Evolutionary conservation across 2,329 filamentous ascomycete genomes (phyloP).

Genomic region (Nothophaeocryptopus gaeumannii): DNA sequence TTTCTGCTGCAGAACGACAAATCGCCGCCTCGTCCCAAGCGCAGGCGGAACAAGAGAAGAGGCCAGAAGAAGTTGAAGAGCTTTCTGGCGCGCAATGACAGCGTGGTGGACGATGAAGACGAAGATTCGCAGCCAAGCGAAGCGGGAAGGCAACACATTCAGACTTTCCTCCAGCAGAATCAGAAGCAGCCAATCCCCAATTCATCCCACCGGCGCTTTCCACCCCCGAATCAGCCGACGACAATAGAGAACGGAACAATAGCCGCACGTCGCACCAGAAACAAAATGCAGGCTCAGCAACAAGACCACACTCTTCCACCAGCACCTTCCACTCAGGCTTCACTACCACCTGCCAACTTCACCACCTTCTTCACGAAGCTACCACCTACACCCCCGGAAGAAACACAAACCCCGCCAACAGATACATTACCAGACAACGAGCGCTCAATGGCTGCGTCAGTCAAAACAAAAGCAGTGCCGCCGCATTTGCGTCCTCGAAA

Average conservation of each 20-base stretch:
- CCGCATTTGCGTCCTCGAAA: slow-evolving; percentile 11
- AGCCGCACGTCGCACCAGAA: neutral
- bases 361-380: neutral
- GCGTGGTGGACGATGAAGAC: slow-evolving; percentile 6
- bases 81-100: slow-evolving; percentile 10
- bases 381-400: neutral
- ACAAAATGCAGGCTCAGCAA: neutral
- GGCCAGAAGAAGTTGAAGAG: slow-evolving; percentile 4
- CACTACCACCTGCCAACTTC: neutral
- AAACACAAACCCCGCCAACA: neutral
- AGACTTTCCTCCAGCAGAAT: too few relatives aligned
- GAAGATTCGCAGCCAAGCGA: neutral
- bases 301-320: neutral
- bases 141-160: neutral
- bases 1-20: slow-evolving; percentile 9
- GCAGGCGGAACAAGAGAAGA: neutral
- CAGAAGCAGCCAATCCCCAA: too few relatives aligned
- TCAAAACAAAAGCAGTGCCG: slow-evolving; percentile 1
- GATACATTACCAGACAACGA: too few relatives aligned
- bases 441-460: too few relatives aligned
- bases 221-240: too few relatives aligned
- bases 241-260: too few relatives aligned
- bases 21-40: neutral
- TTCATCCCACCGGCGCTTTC: too few relatives aligned
- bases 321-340: slow-evolving; percentile 1